These are phyloP conservation scores for Daldinia loculata DNA, from an alignment of 495 filamentous ascomycete genomes.

Conservation along the genomic window DNA sequence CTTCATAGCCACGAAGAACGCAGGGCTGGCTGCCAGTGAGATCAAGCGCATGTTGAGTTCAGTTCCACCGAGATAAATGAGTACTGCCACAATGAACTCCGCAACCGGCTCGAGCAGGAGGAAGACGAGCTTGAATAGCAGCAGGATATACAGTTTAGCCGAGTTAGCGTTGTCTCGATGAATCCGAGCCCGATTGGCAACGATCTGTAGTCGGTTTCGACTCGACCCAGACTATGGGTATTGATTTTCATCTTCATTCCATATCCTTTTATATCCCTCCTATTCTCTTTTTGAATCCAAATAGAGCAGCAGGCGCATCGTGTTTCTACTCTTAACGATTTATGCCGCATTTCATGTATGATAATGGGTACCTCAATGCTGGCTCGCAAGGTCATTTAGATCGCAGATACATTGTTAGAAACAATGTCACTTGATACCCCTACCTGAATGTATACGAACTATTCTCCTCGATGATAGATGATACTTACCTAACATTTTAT, in stretches of 20 bases:
- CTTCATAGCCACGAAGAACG: constrained; percentile 34
- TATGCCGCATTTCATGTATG: not conserved
- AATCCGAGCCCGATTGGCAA: no score
- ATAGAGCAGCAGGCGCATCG: not conserved
- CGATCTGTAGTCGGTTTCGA: not conserved
- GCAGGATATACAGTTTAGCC: constrained; percentile 6
- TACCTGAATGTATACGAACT: not conserved
- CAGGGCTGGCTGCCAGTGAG: constrained; percentile 31
- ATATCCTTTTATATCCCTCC: not conserved
- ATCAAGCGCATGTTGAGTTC: constrained; percentile 36
- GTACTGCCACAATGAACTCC: constrained; percentile 6
- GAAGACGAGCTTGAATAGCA: constrained; percentile 7
- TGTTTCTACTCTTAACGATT: no score
- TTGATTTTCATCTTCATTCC: not conserved
- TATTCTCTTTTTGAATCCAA: not conserved
- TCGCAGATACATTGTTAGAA: no score
- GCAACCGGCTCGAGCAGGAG: constrained; percentile 13
- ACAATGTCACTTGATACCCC: not conserved
- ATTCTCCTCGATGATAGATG: not conserved
- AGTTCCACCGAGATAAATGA: constrained; percentile 13
- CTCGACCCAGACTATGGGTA: not conserved
- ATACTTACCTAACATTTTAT: not conserved
- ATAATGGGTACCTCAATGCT: not conserved
- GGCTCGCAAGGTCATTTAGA: not conserved
- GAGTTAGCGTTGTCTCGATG: constrained; percentile 9